Conservation (phyloP, 2,329 filamentous ascomycete genomes). For the Apiospora marii region DNA sequence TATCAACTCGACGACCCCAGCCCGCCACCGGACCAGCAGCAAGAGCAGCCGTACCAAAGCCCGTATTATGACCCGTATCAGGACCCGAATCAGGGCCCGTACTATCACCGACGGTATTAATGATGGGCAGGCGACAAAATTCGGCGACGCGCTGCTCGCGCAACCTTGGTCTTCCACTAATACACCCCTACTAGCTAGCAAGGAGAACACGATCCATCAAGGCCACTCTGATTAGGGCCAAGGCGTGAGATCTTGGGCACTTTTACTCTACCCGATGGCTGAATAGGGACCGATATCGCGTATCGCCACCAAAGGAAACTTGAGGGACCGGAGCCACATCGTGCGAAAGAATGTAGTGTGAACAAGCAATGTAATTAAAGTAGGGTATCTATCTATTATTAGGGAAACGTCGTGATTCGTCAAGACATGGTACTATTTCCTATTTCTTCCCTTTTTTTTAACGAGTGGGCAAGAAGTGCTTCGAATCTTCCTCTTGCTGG, state of each 20-base stretch:
- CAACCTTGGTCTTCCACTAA: neutral
- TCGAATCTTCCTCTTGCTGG: conserved; percentile 73
- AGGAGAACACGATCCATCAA: neutral
- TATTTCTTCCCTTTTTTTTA: conserved; percentile 8
- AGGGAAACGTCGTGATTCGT: conserved; percentile 3
- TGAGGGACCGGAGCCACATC: neutral
- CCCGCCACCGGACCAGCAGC: neutral
- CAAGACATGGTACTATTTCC: neutral
- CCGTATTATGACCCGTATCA: neutral
- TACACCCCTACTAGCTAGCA: neutral
- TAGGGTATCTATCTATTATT: conserved; percentile 20
- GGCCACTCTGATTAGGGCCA: neutral
- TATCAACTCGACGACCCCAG: too few species aligned
- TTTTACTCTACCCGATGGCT: neutral
- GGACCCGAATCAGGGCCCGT: too few species aligned
- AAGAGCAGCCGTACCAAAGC: neutral
- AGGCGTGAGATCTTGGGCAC: neutral
- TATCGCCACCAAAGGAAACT: neutral
- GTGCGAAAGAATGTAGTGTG: neutral
- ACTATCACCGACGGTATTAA: too few species aligned
- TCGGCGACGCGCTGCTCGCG: neutral
- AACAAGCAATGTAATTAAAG: neutral
- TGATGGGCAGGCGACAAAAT: neutral
- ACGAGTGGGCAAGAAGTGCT: conserved; percentile 66
- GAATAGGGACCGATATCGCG: neutral